These are phyloP conservation scores for Verbascum thapsus DNA, from an alignment of 257 asterid species.

Conservation along the genomic window DNA sequence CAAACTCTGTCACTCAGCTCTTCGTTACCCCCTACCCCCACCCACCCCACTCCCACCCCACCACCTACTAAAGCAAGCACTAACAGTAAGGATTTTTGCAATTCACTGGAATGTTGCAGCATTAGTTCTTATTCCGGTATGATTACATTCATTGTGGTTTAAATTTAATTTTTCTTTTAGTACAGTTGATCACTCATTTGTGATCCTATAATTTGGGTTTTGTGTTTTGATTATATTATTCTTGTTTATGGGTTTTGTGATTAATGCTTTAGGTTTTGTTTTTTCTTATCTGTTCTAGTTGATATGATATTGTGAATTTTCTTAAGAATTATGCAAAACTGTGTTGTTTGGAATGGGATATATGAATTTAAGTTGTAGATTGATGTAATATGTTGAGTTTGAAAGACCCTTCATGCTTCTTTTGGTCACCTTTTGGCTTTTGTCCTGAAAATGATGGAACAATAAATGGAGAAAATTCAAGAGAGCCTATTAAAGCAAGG, in stretches of 20 bases:
- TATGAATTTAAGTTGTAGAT: conserved; percentile 11
- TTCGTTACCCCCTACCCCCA: no score
- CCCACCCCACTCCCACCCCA: neutral
- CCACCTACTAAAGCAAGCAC: conserved; percentile 14
- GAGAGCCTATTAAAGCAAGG: neutral
- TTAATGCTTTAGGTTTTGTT: conserved; percentile 10
- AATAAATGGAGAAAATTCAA: neutral
- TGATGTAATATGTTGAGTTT: conserved; percentile 4
- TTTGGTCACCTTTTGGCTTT: neutral
- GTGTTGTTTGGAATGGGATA: conserved; percentile 13
- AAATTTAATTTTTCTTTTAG: conserved; percentile 4
- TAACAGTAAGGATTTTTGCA: no score
- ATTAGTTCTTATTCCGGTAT: conserved; percentile 30
- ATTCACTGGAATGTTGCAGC: conserved; percentile 28
- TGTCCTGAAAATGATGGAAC: conserved; percentile 2
- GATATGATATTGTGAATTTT: conserved; percentile 20
- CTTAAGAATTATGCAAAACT: conserved; percentile 2
- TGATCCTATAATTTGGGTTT: neutral
- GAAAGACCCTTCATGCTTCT: conserved; percentile 3
- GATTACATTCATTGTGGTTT: conserved; percentile 15
- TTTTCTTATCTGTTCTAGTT: conserved; percentile 7
- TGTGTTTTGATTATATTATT: no score
- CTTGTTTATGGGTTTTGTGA: no score
- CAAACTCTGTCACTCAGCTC: conserved; percentile 15
- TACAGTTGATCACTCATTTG: conserved; percentile 28